Evolutionary conservation across 176 grass and related monocot species (phyloP), one percentile per base, ranked within the genome.

Genomic region (Zoysia pacifica): DNA sequence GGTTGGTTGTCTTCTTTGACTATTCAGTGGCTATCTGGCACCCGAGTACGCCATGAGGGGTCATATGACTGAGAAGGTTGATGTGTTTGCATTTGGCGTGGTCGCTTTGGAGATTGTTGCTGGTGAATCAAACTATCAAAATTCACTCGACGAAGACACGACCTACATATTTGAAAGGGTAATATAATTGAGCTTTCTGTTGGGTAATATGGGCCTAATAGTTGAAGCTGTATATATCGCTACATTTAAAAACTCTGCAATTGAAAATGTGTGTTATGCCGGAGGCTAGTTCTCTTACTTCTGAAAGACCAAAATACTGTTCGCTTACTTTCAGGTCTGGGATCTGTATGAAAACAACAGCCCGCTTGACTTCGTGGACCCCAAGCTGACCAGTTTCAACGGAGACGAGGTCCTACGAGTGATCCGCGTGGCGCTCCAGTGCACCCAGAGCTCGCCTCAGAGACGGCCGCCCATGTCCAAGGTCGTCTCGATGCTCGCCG

Each of bases 31-130:
- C 14, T 96, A 97, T 64, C 85, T 97, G 13, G 93, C 93, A 67
- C 90, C 90, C 11, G 93, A 95, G 82, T 95, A 95, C 13, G 93
- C 93, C 44, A 92, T 95, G 93, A 92, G 87, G 83, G 93, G 93
- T 19, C 90, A 95, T 81, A 71, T 95, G 77, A 95, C 93, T 1
- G 93, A 95, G 74, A 95, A 95, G 68, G 80, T 86, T 36, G 93
- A 95, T 67, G 87, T 95, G 20, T 95, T 92, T 78, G 84, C 87
- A 44, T 95, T 92, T 39, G 93, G 93, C 0, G 82, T 95, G 36
- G 84, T 95, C 1, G 81, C 61, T 5, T n/a, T 92, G 73, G 91
- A 93, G 65, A 81, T 81, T 75, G 66, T 93, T n/a, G 71, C 87
- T 36, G 91, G 91, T 67, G 81, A 88, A 42, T 13, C 81, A 19